A percentile compares a stretch with the other conserved stretches of the same genome.
These are phyloP conservation scores for Suillus sp. DNA, from an alignment of 768 basidiomycete species.

Conservation along the genomic window DNA sequence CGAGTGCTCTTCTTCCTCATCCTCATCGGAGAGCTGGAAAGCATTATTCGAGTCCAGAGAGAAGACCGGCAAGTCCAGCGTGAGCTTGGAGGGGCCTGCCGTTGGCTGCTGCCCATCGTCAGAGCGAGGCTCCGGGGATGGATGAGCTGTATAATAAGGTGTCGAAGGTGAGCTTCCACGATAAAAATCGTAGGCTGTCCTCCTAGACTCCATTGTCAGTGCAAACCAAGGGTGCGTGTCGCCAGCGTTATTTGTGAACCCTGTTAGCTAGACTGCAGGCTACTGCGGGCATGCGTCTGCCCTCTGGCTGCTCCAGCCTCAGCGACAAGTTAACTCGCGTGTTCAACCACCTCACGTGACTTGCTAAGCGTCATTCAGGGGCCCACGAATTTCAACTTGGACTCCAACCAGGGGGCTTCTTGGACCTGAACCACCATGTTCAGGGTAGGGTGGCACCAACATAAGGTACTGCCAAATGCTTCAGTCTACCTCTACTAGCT, in stretches of 20 bases:
- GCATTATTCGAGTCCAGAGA: background rate
- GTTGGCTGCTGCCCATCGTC: background rate
- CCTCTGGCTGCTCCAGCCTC: background rate
- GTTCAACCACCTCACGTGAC: background rate
- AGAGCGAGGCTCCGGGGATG: slow-evolving; percentile 32
- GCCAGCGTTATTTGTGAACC: background rate
- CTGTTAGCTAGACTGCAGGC: background rate
- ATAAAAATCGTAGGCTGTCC: background rate
- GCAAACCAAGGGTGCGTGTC: background rate
- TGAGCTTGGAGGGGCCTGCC: background rate
- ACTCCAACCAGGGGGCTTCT: no score
- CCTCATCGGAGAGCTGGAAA: background rate
- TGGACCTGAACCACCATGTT: no score
- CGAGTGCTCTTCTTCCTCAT: slow-evolving; percentile 26
- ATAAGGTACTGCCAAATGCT: no score
- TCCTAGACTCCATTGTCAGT: slow-evolving; percentile 1
- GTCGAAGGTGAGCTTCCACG: slow-evolving; percentile 17
- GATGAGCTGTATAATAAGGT: slow-evolving; percentile 36
- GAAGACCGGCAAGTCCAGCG: background rate
- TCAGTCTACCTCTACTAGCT: no score
- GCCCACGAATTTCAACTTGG: background rate
- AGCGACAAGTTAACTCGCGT: background rate
- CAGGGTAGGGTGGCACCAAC: no score
- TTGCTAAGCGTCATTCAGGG: background rate
- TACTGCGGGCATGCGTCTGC: slow-evolving; percentile 4